Conservation (phyloP, 2,329 filamentous ascomycete species). For the Curvularia lunata region DNA sequence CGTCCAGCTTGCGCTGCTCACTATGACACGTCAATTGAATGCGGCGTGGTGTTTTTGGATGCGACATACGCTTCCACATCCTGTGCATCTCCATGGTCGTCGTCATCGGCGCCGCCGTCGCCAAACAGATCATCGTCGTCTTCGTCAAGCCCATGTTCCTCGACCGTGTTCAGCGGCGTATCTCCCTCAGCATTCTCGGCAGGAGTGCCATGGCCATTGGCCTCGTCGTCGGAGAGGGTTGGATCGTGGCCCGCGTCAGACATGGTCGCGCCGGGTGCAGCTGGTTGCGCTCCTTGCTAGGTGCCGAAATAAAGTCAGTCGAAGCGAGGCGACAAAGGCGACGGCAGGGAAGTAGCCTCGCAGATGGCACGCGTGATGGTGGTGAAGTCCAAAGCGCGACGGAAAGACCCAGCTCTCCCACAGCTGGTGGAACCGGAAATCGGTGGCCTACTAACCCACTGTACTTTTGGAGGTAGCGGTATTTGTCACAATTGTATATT, state of each 20-base stretch:
- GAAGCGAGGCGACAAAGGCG: neutral
- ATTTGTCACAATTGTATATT: too few relatives aligned
- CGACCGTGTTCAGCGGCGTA: conserved; percentile 40
- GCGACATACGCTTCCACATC: conserved; percentile 40
- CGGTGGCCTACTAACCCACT: too few relatives aligned
- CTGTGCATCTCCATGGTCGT: conserved; percentile 3
- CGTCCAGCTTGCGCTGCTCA: conserved; percentile 60
- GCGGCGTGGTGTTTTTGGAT: conserved; percentile 42
- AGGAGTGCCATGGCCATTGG: conserved; percentile 42
- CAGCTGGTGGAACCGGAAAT: too few relatives aligned
- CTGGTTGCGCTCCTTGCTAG: neutral
- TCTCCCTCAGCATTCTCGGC: conserved; percentile 40
- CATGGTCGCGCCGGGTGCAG: conserved; percentile 38
- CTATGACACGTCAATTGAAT: conserved; percentile 33
- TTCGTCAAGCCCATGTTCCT: conserved; percentile 42
- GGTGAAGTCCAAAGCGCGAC: conserved; percentile 10
- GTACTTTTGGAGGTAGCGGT: too few relatives aligned
- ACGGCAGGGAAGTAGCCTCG: neutral
- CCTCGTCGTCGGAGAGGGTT: conserved; percentile 44
- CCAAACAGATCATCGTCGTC: conserved; percentile 57
- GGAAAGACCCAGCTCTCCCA: too few relatives aligned
- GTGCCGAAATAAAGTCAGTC: neutral
- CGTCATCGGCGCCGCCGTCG: conserved; percentile 45
- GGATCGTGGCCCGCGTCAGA: conserved; percentile 47
- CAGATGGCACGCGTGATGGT: conserved; percentile 3